Evolutionary conservation across 805 yeast genomes (phyloP), one percentile per base, ranked within the genome.

Genomic region (Candida qinlingensis): DNA sequence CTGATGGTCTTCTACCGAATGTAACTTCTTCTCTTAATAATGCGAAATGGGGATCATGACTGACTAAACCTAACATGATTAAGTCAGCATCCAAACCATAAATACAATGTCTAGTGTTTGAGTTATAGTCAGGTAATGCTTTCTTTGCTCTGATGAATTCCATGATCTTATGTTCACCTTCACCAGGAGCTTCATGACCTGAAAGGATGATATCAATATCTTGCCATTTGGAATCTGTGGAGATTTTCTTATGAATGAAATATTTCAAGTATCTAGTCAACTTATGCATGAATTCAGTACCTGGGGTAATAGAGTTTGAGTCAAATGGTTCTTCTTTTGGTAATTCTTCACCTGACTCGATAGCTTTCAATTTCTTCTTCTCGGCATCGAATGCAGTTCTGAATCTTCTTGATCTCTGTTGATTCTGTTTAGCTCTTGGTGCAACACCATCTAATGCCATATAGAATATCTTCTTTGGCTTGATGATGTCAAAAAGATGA

Each of bases 361-460:
- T 71, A 5, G 96, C 96, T 63, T 87, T 85, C 50, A 76, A 75
- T 62, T 86, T 63, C 45, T 82, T 83, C 55, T 80, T 81, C 63
- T 92, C 96, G 2, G 97, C 97, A 62, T 92, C 98, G 59, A 82
- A 76, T 1, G 97, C 98, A 31, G 96, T 83, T 67, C 97, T 76
- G 67, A 92, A 92, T 70, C 99, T 81, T 74, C 99, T 83, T 0
- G 97, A 82, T 69, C 99, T 80, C 68, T 92, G 99, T 68, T 92
- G 98, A 65, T 92, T 92, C 97, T 92, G 91, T 64, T 92, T 92
- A 9, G 99, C 99, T 65, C 99, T 75, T 39, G 99, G 99, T 0
- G 99, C 99, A 45, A 92, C 98, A 64, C 99, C 99, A 70, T 92
- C 99, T 59, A 92, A 87, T 4, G 99, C 98, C 96, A 92, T 90